Evolutionary conservation across 805 yeast genomes (phyloP), one percentile per base, ranked within the genome.

Genomic region (Myxozyma kluyveri): DNA sequence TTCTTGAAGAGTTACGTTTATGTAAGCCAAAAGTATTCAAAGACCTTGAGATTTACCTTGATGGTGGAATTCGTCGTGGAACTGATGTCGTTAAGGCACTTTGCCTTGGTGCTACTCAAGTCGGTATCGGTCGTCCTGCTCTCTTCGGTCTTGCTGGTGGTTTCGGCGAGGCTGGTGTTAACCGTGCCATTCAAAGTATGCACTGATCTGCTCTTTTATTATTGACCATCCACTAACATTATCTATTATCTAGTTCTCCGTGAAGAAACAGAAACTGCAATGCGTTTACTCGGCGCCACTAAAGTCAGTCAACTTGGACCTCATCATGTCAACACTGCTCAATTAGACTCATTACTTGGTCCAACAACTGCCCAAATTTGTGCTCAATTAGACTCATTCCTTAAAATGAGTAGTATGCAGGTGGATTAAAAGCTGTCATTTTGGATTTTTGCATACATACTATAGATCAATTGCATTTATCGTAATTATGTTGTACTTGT

Each of bases 21-120:
- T 49, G 62, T 36, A 69, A 73, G 2, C 68, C 80, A 26, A 69
- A 74, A 31, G 61, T 66, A 7, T 63, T 63, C 39, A 70, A 72
- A 18, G 10, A 26, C 18, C 69, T 81, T 40, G 83, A 81, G 51
- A 71, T 83, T 4, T 82, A 72, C 60, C 62, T 83, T 24, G 88
- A 83, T 63, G 88, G 88, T 40, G 88, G 88, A 21, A 73, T 83
- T 32, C 70, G 83, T 54, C 73, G 87, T 62, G 88, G 86, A 4
- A 74, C 84, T 4, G 88, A 83, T 65, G 67, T 83, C 10, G 64
- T 82, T 29, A 83, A 83, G 57, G 88, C 88, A 0, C 64, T 83
- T 6, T 79, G 84, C 51, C 71, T 83, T 1, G 88, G 88, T 5
- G 88, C 87, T 9, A 79, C 73, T 41, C 84, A 82, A 7, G 76